Percentiles rank a stretch among this genome's conserved stretches.
phyloP scores from a whole-genome alignment of 1,139 yeast genomes.

The Torulaspora pretoriensis region DNA sequence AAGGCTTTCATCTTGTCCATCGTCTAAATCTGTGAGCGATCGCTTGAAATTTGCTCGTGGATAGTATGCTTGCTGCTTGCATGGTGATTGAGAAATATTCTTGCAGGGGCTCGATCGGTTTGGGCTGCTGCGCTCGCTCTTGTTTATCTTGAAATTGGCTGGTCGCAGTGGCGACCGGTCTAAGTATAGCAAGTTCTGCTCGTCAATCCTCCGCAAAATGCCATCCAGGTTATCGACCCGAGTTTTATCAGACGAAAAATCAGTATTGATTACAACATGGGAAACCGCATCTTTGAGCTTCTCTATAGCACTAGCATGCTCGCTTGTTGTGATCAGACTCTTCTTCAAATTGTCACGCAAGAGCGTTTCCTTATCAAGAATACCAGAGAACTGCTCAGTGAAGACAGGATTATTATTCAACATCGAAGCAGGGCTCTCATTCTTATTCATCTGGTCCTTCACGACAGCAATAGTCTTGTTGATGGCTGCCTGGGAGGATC shows the following conservation, averaged over 20 bases:
- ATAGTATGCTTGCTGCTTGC: slow-evolving; percentile 7
- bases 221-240: slow-evolving; percentile 3
- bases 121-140: slow-evolving; percentile 6
- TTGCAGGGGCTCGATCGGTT: slow-evolving; percentile 6
- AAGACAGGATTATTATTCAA: slow-evolving; percentile 17
- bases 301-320: slow-evolving; percentile 18
- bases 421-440: slow-evolving; percentile 14
- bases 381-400: slow-evolving; percentile 16
- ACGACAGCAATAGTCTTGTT: slow-evolving; percentile 21
- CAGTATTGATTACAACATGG: slow-evolving; percentile 6
- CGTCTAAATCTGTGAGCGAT: slow-evolving; percentile 9
- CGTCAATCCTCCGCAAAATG: slow-evolving; percentile 5
- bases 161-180: slow-evolving; percentile 13
- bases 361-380: slow-evolving; percentile 14
- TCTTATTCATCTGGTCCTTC: slow-evolving; percentile 17
- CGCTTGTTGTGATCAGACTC: slow-evolving; percentile 13
- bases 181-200: slow-evolving; percentile 1
- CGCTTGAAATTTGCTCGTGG: slow-evolving; percentile 9
- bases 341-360: slow-evolving; percentile 14
- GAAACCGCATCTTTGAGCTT: slow-evolving; percentile 17
- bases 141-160: slow-evolving; percentile 2
- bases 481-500: slow-evolving; percentile 16
- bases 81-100: slow-evolving; percentile 9
- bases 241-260: neutral
- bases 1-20: slow-evolving; percentile 9